Evolutionary conservation across 495 filamentous ascomycete genomes (phyloP).

Genomic region (Parathielavia hyrcaniae): DNA sequence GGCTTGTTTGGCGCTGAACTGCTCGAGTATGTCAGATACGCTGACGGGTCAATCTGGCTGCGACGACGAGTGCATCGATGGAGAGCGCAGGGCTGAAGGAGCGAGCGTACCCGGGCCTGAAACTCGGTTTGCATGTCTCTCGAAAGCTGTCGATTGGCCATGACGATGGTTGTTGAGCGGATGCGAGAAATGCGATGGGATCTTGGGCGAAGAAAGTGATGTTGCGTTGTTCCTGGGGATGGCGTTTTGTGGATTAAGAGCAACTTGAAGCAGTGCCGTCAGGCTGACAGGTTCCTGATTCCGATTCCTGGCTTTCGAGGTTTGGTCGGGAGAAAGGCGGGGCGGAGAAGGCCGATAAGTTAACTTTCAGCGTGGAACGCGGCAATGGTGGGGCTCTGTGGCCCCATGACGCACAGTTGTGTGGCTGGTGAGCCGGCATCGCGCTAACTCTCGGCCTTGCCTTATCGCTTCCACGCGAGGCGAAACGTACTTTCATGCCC

Average conservation of each 20-base stretch:
- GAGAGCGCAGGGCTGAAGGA: constrained; percentile 5
- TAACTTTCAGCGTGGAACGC: too few species aligned
- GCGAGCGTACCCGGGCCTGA: constrained; percentile 41
- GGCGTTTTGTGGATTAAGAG: neutral
- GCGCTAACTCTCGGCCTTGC: neutral
- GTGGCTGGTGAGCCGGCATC: constrained; percentile 18
- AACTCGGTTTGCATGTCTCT: constrained; percentile 50
- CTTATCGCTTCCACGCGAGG: neutral
- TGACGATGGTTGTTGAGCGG: constrained; percentile 22
- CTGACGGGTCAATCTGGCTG: neutral
- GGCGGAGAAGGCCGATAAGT: neutral
- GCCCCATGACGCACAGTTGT: constrained; percentile 20
- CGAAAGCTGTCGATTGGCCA: constrained; percentile 48
- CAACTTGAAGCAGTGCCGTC: neutral
- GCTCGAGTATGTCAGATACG: constrained; percentile 3
- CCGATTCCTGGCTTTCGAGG: constrained; percentile 3
- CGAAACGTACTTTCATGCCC: neutral
- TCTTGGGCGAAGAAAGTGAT: neutral
- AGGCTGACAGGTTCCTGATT: neutral
- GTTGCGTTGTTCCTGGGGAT: neutral
- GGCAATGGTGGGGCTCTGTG: neutral
- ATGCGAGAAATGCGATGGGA: neutral
- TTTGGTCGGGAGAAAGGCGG: constrained; percentile 9
- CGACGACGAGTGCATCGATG: neutral
- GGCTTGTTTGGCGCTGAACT: constrained; percentile 82